Percentiles rank a stretch among this genome's conserved stretches.
phyloP scores from a whole-genome alignment of 2,329 filamentous ascomycete genomes.

The Claviceps fusiformis region DNA sequence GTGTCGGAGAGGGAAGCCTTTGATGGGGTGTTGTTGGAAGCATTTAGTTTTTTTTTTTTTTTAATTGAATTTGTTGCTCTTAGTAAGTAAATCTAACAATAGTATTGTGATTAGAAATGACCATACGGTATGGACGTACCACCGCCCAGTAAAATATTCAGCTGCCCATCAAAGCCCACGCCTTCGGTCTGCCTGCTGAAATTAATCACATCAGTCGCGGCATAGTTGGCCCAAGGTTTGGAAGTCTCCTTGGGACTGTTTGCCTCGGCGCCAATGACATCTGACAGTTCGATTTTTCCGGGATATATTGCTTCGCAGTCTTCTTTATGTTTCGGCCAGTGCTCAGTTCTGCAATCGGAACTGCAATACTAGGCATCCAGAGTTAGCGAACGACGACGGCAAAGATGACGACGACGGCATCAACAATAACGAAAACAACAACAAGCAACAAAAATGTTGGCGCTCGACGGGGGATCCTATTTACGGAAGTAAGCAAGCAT shows the following conservation, averaged over 20 bases:
- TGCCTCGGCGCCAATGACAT: not conserved
- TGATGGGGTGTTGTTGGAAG: not conserved
- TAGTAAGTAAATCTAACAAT: no score
- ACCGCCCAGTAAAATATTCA: conserved; percentile 12
- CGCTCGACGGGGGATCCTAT: not conserved
- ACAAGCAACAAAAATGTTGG: not conserved
- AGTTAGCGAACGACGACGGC: not conserved
- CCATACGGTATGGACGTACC: conserved; percentile 5
- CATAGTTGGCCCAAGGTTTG: conserved; percentile 9
- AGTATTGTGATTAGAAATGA: no score
- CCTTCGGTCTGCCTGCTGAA: conserved; percentile 14
- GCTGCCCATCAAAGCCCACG: conserved; percentile 7
- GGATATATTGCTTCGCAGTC: not conserved
- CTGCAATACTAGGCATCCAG: not conserved
- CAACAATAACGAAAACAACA: not conserved
- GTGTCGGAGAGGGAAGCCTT: conserved; percentile 13
- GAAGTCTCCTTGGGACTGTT: not conserved
- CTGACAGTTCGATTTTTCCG: not conserved
- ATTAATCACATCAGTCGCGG: conserved; percentile 15
- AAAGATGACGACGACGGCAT: not conserved
- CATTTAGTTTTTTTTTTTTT: not conserved
- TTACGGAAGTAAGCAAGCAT: not conserved
- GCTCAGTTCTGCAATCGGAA: not conserved
- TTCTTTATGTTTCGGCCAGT: not conserved
- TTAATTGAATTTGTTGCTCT: not conserved